phyloP scores from a whole-genome alignment of 2,329 filamentous ascomycete genomes.

The Juglanconis juglandina region DNA sequence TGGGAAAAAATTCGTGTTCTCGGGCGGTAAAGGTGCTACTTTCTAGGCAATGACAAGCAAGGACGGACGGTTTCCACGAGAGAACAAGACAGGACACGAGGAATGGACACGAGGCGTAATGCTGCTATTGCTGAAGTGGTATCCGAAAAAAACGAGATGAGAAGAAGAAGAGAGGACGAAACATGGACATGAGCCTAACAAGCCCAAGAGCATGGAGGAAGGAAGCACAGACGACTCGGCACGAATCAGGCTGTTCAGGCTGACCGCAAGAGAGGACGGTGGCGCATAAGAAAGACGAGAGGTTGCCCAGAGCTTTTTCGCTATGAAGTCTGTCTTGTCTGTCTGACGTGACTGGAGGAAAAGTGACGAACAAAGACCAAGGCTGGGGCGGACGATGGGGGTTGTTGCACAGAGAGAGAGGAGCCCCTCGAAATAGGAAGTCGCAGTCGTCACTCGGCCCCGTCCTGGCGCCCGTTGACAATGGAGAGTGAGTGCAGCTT shows the following conservation, averaged over 20 bases:
- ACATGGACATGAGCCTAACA: neutral
- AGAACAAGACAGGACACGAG: neutral
- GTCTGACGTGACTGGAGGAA: neutral
- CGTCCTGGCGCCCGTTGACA: neutral
- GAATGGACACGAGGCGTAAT: neutral
- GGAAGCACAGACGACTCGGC: constrained; percentile 2
- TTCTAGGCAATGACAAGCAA: constrained; percentile 16
- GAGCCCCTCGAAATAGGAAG: constrained; percentile 7
- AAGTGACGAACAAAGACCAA: neutral
- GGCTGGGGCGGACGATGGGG: neutral
- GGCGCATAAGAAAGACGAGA: no score
- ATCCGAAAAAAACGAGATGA: constrained; percentile 2
- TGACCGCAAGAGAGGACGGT: no score
- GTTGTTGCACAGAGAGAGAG: neutral
- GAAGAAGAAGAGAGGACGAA: constrained; percentile 9
- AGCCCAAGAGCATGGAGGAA: neutral
- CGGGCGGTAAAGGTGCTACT: constrained; percentile 6
- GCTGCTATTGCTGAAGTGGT: constrained; percentile 5
- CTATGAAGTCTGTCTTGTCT: neutral
- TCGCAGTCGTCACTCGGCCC: neutral
- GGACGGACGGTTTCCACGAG: neutral
- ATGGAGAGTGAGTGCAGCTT: neutral
- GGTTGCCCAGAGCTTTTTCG: neutral
- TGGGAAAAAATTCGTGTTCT: neutral
- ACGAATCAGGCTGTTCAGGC: neutral